Evolutionary conservation across 179 eudicot species (phyloP), one percentile per base, ranked within the genome.

Genomic region (Spergularia azorica): DNA sequence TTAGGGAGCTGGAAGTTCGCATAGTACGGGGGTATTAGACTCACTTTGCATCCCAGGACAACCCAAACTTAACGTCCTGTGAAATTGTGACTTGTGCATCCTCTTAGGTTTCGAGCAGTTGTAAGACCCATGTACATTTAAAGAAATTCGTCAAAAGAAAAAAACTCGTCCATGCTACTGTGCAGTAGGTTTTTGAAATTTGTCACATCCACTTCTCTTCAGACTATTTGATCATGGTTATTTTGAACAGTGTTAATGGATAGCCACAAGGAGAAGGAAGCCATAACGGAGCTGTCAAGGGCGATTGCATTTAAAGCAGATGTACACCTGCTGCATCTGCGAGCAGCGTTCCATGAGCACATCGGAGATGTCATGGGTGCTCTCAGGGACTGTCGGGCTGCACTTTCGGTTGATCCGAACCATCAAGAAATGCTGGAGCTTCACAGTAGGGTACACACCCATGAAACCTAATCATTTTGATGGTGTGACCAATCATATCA

Each of bases 361-460:
- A 86, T 90, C 2, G 99, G 97, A 0, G 91, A 95, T 64, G 97
- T 90, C 64, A 73, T 84, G 79, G 97, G 94, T 4, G 97, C 99
- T 11, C 79, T 93, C 18, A 83, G 97, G 16, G 99, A 95, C 76
- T 95, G 97, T 71, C 84, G 97, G 36, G 97, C 97, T 61, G 97
- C 99, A 46, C 97, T 95, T 61, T 93, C 97, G 1, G 97, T 95
- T 21, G 97, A 95, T 74, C 99, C 99, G 0, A 90, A 91, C 79
- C 97, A 95, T 79, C 97, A 86, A 82, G 99, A 95, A 80, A 95
- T 93, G 97, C 83, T 93, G n/a, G 95, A 95, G 82, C 97, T 95
- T 83, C 97, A 89, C 38, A 91, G 91, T 79, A 91, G 98, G 43
- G 97, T 95, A 18, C 85, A 95, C 88, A 86, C 86, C 85, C 98